These are phyloP conservation scores for Neurospora sp. DNA, from an alignment of 495 filamentous ascomycete genomes.

Conservation along the genomic window DNA sequence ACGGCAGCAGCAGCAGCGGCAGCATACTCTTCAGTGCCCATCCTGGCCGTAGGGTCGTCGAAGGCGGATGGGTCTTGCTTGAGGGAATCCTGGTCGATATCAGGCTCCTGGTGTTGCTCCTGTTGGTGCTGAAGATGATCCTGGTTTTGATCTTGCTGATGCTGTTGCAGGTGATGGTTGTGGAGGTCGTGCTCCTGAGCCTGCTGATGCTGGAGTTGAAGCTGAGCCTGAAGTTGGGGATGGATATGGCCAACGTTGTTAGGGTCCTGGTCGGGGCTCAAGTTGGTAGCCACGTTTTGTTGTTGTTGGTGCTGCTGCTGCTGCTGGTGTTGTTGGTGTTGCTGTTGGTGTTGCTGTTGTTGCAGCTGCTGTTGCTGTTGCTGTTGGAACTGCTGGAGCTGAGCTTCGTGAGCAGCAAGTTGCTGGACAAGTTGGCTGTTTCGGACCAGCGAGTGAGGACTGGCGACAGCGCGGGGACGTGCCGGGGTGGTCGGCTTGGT, in stretches of 20 bases:
- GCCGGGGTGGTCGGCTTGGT: constrained; percentile 26
- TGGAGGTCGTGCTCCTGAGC: constrained; percentile 19
- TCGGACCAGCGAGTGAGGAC: constrained; percentile 5
- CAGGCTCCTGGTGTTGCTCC: constrained; percentile 5
- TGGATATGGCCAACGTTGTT: constrained; percentile 6
- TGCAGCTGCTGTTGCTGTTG: constrained; percentile 1
- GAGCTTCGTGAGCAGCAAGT: neutral
- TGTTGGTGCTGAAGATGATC: neutral
- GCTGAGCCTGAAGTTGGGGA: constrained; percentile 2
- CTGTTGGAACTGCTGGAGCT: neutral
- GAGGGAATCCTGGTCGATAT: constrained; percentile 48
- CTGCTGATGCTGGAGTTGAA: constrained; percentile 17
- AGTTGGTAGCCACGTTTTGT: constrained; percentile 6
- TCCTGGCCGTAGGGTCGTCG: constrained; percentile 23
- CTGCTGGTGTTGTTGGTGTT: neutral
- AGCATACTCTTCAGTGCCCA: constrained; percentile 32
- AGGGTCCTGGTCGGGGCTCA: neutral
- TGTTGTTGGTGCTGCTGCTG: neutral
- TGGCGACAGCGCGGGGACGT: constrained; percentile 17
- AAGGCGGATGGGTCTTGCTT: constrained; percentile 48
- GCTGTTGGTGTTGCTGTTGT: neutral
- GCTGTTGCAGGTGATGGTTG: neutral
- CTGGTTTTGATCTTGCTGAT: neutral
- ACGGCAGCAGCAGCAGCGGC: constrained; percentile 30
- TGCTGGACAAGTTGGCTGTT: constrained; percentile 6